Evolutionary conservation across 176 grass and related monocot species (phyloP).

Genomic region (Cenchrus americanus): DNA sequence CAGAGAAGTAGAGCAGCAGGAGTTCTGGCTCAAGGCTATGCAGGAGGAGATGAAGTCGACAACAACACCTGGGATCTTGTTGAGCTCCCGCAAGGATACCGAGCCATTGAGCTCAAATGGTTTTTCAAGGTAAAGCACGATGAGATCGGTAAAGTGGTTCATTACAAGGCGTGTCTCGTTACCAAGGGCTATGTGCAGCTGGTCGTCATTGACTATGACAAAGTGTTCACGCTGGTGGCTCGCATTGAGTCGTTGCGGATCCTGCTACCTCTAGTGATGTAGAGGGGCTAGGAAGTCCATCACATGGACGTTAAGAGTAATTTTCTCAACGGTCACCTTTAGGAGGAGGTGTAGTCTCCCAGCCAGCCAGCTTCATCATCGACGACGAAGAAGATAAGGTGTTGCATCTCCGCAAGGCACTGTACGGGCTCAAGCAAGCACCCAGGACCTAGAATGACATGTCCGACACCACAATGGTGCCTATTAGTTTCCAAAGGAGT

Average conservation of each 20-base stretch:
- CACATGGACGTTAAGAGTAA: not conserved
- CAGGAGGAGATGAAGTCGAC: too few relatives aligned
- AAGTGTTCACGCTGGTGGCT: not conserved
- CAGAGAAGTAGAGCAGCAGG: too few relatives aligned
- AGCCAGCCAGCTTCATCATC: not conserved
- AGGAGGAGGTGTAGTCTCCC: not conserved
- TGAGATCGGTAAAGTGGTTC: too few relatives aligned
- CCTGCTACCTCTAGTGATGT: not conserved
- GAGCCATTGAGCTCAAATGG: too few relatives aligned
- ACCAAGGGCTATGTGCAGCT: not conserved
- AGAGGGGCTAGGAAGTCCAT: not conserved
- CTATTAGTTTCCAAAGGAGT: not conserved
- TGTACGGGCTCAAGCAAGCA: not conserved
- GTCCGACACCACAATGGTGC: not conserved
- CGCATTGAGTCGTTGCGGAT: not conserved
- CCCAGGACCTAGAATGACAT: not conserved
- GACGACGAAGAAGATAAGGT: not conserved
- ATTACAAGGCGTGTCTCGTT: not conserved
- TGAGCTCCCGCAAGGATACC: too few relatives aligned
- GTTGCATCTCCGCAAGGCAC: not conserved
- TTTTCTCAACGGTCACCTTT: not conserved
- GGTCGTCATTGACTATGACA: not conserved
- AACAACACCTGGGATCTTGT: too few relatives aligned
- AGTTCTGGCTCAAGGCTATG: too few relatives aligned
- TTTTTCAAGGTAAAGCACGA: too few relatives aligned